Conservation (phyloP, 768 basidiomycete genomes). For the Lentinula boryana region DNA sequence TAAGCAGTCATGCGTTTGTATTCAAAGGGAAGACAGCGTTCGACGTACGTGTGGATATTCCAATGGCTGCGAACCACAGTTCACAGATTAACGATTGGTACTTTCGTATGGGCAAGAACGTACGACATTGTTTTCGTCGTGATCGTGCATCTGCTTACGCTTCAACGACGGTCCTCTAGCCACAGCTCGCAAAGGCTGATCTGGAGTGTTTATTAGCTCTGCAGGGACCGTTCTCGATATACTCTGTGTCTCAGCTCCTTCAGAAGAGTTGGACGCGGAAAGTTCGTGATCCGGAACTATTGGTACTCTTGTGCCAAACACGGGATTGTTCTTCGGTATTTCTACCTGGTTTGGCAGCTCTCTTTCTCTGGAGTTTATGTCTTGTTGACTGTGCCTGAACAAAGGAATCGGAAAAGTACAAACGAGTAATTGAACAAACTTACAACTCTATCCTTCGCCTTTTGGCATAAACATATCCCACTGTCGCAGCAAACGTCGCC, state of each 20-base stretch:
- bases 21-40: background rate
- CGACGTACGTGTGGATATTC: conserved; percentile 6
- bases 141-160: conserved; percentile 10
- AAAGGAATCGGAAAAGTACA: too few relatives aligned
- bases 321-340: background rate
- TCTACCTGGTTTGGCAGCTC: background rate
- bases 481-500: conserved; percentile 29
- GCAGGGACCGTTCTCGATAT: background rate
- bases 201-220: background rate
- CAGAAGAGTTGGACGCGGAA: background rate
- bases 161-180: conserved; percentile 4
- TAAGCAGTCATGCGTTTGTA: background rate
- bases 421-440: background rate
- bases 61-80: background rate
- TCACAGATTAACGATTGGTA: background rate
- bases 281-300: background rate
- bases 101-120: background rate
- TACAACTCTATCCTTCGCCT: background rate
- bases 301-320: background rate
- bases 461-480: conserved; percentile 25
- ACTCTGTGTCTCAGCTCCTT: background rate
- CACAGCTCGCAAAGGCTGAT: background rate
- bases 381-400: background rate
- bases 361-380: background rate
- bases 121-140: conserved; percentile 8